phyloP scores from a whole-genome alignment of 371 early-diverging fungal genomes.

The Saksenaea oblongispora region DNA sequence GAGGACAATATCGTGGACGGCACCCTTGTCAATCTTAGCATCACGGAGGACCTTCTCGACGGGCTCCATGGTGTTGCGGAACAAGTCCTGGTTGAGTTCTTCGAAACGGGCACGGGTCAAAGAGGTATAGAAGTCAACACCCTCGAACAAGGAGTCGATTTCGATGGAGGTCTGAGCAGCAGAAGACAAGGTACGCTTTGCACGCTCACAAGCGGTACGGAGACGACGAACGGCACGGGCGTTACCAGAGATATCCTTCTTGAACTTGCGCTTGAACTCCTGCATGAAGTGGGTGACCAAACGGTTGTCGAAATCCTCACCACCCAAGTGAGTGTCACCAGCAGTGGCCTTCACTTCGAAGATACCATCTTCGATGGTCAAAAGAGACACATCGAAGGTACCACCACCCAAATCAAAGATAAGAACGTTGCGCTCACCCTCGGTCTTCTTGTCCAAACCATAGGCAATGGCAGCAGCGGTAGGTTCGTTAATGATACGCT shows the following conservation, averaged over 20 bases:
- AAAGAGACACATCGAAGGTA: conserved; percentile 91
- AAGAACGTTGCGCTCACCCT: conserved; percentile 80
- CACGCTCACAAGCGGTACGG: conserved; percentile 95
- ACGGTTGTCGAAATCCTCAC: conserved; percentile 97
- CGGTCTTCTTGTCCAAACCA: conserved; percentile 76
- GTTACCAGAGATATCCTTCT: conserved; percentile 87
- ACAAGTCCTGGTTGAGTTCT: conserved; percentile 93
- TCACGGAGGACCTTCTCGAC: conserved; percentile 96
- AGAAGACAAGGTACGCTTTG: conserved; percentile 94
- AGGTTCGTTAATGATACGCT: conserved; percentile 92
- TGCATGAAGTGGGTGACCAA: conserved; percentile 87
- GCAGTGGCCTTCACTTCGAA: conserved; percentile 94
- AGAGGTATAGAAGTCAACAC: conserved; percentile 91
- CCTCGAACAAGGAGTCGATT: conserved; percentile 94
- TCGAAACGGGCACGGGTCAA: conserved; percentile 98
- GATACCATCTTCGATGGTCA: conserved; percentile 85
- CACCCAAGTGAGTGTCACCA: conserved; percentile 95
- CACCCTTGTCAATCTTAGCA: conserved; percentile 88
- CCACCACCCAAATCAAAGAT: conserved; percentile 96
- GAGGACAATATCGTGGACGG: conserved; percentile 94
- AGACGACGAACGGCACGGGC: conserved; percentile 94
- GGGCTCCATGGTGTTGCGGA: conserved; percentile 92
- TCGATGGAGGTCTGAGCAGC: conserved; percentile 89
- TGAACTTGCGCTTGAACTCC: conserved; percentile 92
- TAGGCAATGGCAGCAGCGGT: conserved; percentile 94